Evolutionary conservation across 1,284 basidiomycete species (phyloP), one percentile per base, ranked within the genome.

Genomic region (Leccinum ponderosum): DNA sequence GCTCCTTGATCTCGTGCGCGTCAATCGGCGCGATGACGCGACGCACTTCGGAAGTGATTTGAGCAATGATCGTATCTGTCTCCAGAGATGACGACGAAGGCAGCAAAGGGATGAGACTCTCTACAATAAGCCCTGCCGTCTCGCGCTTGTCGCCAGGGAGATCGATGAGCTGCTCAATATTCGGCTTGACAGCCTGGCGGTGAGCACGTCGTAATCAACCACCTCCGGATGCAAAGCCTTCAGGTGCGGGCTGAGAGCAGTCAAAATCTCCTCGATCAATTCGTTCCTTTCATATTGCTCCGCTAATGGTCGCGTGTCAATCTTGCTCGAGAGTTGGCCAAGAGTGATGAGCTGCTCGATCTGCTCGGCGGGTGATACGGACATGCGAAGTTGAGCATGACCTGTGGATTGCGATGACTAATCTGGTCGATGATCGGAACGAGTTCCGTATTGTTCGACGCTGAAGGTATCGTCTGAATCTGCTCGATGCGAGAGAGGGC

Each of bases 81-180:
- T 93, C 87, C 55, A 90, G 60, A 3, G 78, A 71, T 8, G 78
- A 59, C 3, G 78, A 68, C 0, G 77, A 68, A 6, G 87, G 85
- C 12, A 93, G 68, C 57, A 90, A 71, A 6, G 92, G 91, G 15
- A 87, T 63, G 47, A 94, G 81, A n/a, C 82, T 80, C 60, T 92
- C 83, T 27, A 92, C 83, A 62, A 94, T 94, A 53, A 94, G 81
- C 8, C 82, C 81, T 3, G 91, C 91, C 6, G 91, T 94, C 74
- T 94, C 91, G 39, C 89, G 83, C 71, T 94, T 94, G 71, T 94
- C 91, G 0, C 90, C 91, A 17, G 91, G 87, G 55, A 94, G 82
- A 70, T 94, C 91, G 64, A 94, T 93, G 63, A 94, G 84, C 67
- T 94, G 91, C 3, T 88, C 84, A 22, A 94, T 93, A 67, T 93